Conservation (phyloP, 1,284 basidiomycete species). For the Amylostereum areolatum region DNA sequence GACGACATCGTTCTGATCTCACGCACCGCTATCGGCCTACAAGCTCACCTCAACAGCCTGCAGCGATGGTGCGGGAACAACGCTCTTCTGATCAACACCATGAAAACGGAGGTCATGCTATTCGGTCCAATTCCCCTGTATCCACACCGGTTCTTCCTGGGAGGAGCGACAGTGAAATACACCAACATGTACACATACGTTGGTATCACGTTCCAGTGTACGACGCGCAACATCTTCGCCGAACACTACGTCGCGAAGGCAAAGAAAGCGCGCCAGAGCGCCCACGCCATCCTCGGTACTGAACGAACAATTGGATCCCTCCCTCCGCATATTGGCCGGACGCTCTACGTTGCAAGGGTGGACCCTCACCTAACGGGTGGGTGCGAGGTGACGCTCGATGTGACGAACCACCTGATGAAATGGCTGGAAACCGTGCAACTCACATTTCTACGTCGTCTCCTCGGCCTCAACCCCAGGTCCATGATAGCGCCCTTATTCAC, state of each 20-base stretch:
- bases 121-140: slow-evolving; percentile 10
- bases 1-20: slow-evolving; percentile 27
- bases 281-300: slow-evolving; percentile 10
- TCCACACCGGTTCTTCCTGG: neutral
- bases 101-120: slow-evolving; percentile 17
- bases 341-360: slow-evolving; percentile 22
- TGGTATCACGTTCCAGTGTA: slow-evolving; percentile 12
- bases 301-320: slow-evolving; percentile 16
- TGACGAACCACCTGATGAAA: neutral
- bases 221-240: slow-evolving; percentile 12
- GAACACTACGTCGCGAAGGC: slow-evolving; percentile 16
- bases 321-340: slow-evolving; percentile 8
- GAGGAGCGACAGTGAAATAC: neutral
- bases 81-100: slow-evolving; percentile 19
- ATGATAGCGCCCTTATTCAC: slow-evolving; percentile 15
- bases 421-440: slow-evolving; percentile 15
- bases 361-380: slow-evolving; percentile 25
- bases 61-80: slow-evolving; percentile 15
- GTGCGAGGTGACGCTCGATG: slow-evolving; percentile 19
- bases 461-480: slow-evolving; percentile 14
- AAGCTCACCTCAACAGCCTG: slow-evolving; percentile 18
- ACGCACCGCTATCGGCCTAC: slow-evolving; percentile 15
- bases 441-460: slow-evolving; percentile 14
- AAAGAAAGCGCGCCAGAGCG: slow-evolving; percentile 12
- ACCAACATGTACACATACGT: slow-evolving; percentile 14